A percentile compares a stretch with the other conserved stretches of the same genome.
phyloP scores from a whole-genome alignment of 1,139 yeast species.

The Wickerhamomyces sp. region DNA sequence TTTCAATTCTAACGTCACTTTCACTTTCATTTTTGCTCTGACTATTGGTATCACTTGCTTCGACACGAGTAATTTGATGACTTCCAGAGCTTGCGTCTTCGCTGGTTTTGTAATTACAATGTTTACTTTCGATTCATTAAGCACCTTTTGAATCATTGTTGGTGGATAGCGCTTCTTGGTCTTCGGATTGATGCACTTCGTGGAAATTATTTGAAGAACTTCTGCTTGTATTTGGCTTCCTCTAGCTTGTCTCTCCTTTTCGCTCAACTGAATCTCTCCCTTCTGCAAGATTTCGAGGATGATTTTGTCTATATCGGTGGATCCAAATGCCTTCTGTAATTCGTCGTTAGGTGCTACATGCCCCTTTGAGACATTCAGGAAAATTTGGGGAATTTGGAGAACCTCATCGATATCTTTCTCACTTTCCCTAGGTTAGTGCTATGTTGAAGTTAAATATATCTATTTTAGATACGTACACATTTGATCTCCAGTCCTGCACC shows the following conservation, averaged over 20 bases:
- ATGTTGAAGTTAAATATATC: too few relatives aligned
- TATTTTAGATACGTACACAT: constrained; percentile 48
- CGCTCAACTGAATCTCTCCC: constrained; percentile 93
- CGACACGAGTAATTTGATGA: constrained; percentile 70
- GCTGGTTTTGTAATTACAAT: constrained; percentile 75
- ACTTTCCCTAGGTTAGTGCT: too few relatives aligned
- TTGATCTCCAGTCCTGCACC: constrained; percentile 91
- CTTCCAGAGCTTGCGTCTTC: constrained; percentile 87
- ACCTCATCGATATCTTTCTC: constrained; percentile 96
- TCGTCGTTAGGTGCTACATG: constrained; percentile 91
- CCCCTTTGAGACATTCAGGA: constrained; percentile 89
- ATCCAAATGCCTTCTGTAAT: constrained; percentile 64
- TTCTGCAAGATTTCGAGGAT: constrained; percentile 75
- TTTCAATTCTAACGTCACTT: constrained; percentile 43
- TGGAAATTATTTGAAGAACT: constrained; percentile 74
- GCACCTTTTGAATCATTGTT: constrained; percentile 85
- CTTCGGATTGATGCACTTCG: constrained; percentile 87
- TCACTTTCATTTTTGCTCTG: constrained; percentile 89
- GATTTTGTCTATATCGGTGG: constrained; percentile 68
- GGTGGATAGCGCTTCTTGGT: constrained; percentile 92
- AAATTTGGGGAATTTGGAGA: constrained; percentile 91
- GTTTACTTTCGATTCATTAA: constrained; percentile 76
- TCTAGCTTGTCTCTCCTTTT: constrained; percentile 82
- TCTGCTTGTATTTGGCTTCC: constrained; percentile 76
- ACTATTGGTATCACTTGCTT: constrained; percentile 88